A percentile compares a stretch with the other conserved stretches of the same genome.
These are phyloP conservation scores for Acmispon strigosus DNA, from an alignment of 306 rosid genomes.

Conservation along the genomic window DNA sequence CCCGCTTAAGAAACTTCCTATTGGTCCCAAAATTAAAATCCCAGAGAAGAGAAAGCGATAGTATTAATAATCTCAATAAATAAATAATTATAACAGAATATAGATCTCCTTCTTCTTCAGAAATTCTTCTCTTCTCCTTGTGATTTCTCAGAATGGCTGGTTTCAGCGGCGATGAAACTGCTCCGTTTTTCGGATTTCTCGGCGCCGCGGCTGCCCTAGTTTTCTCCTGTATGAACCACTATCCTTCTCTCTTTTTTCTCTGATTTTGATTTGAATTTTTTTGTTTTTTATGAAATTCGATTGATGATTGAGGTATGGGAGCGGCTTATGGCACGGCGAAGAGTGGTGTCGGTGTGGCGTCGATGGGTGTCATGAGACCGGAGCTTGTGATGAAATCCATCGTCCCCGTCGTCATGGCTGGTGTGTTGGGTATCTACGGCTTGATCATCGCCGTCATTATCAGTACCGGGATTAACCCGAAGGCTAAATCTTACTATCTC, in stretches of 20 bases:
- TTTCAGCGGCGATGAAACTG: constrained; percentile 72
- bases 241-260: neutral
- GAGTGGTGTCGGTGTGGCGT: constrained; percentile 74
- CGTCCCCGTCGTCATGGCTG: constrained; percentile 77
- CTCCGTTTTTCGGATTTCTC: constrained; percentile 65
- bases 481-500: constrained; percentile 65
- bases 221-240: constrained; percentile 43
- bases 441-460: constrained; percentile 69
- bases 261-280: neutral
- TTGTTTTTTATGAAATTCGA: neutral
- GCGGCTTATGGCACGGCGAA: constrained; percentile 74
- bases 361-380: constrained; percentile 77
- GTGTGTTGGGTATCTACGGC: constrained; percentile 73
- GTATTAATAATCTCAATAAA: no score
- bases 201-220: constrained; percentile 68
- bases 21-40: neutral
- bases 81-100: neutral
- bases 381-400: constrained; percentile 72
- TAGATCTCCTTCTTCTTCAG: neutral
- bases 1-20: constrained; percentile 9
- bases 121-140: neutral
- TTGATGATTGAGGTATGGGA: constrained; percentile 40
- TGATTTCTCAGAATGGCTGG: constrained; percentile 13
- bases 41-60: neutral
- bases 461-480: constrained; percentile 70